Percentiles rank a stretch among this genome's conserved stretches.
Conservation (phyloP, 176 grass and related monocot species). For the Calamus simplicifolius region DNA sequence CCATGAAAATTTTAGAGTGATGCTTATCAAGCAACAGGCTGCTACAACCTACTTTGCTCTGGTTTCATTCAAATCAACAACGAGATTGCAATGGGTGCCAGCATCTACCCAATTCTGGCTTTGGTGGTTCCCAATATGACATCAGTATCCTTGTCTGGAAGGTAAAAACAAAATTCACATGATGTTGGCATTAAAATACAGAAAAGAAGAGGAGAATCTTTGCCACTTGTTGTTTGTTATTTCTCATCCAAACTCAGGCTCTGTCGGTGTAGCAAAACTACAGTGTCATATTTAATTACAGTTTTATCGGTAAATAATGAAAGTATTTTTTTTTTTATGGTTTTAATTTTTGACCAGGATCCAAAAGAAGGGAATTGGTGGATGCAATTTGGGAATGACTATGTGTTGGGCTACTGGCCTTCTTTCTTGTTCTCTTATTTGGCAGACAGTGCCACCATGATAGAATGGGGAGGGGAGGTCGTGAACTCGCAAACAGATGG, state of each 20-base stretch:
- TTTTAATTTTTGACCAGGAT: slow-evolving; percentile 32
- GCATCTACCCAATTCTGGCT: slow-evolving; percentile 81
- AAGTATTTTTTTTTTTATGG: too few species aligned
- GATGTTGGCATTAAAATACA: slow-evolving; percentile 18
- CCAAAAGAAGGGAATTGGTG: slow-evolving; percentile 81
- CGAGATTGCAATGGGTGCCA: slow-evolving; percentile 84
- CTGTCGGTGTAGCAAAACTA: slow-evolving; percentile 26
- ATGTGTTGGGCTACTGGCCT: slow-evolving; percentile 77
- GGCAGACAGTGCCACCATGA: slow-evolving; percentile 67
- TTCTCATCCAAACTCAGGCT: slow-evolving; percentile 14
- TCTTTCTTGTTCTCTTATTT: slow-evolving; percentile 80
- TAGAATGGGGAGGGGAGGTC: slow-evolving; percentile 84
- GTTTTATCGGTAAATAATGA: too few species aligned
- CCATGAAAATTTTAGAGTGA: slow-evolving; percentile 48
- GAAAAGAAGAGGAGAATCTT: slow-evolving; percentile 38
- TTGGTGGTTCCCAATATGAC: slow-evolving; percentile 69
- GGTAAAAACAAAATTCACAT: slow-evolving; percentile 74
- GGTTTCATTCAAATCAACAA: slow-evolving; percentile 90
- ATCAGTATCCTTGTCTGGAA: slow-evolving; percentile 88
- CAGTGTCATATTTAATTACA: slow-evolving; percentile 27
- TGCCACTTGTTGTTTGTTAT: slow-evolving; percentile 53
- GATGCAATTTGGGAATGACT: slow-evolving; percentile 60
- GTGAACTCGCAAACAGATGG: slow-evolving; percentile 69
- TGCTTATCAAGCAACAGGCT: slow-evolving; percentile 86
- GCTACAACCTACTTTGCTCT: slow-evolving; percentile 88